These are phyloP conservation scores for Ophiostoma angusticollis DNA, from an alignment of 2,329 filamentous ascomycete genomes.

Conservation along the genomic window DNA sequence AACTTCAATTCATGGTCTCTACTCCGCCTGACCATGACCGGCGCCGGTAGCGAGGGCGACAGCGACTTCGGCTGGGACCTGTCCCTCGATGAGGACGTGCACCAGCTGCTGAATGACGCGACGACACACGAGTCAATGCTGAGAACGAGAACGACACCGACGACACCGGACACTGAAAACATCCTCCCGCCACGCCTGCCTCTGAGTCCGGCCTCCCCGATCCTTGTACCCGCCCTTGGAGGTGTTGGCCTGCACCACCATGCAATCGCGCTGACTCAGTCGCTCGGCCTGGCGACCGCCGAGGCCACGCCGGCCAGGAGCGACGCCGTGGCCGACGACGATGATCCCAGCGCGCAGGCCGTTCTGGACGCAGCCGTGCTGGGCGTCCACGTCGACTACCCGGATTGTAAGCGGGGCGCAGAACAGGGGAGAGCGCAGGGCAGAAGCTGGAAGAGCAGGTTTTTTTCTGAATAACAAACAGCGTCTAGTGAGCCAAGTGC, in stretches of 20 bases:
- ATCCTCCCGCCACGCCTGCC: too few relatives aligned
- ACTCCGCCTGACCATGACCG: neutral
- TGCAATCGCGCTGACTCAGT: neutral
- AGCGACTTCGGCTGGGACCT: constrained; percentile 36
- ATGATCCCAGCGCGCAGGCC: neutral
- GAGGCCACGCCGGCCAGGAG: neutral
- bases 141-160: neutral
- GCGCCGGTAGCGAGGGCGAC: constrained; percentile 19
- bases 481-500: constrained; percentile 46
- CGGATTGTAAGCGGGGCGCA: constrained; percentile 37
- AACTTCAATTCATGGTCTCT: too few relatives aligned
- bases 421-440: neutral
- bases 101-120: constrained; percentile 5
- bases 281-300: neutral
- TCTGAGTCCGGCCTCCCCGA: too few relatives aligned
- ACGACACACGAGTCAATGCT: neutral
- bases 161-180: neutral
- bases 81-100: constrained; percentile 31
- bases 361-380: constrained; percentile 1
- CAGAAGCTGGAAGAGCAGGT: too few relatives aligned
- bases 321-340: neutral
- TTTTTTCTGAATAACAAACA: constrained; percentile 51
- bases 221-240: too few relatives aligned
- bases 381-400: constrained; percentile 26
- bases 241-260: neutral